A percentile compares a stretch with the other conserved stretches of the same genome.
phyloP scores from a whole-genome alignment of 1,284 basidiomycete genomes.

The Polyporus tsugae region DNA sequence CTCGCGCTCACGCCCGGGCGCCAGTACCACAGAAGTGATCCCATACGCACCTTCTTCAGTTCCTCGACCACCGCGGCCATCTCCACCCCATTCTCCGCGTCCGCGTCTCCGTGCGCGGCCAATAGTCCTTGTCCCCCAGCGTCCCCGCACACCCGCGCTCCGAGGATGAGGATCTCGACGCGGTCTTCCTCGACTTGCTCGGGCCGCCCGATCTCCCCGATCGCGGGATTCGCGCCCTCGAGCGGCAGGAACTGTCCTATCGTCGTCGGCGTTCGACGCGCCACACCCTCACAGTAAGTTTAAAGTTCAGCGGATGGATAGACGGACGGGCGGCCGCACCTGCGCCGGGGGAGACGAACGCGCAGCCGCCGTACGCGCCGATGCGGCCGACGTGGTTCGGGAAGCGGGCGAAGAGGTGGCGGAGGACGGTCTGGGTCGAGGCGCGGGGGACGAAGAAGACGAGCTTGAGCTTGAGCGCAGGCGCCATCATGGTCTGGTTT shows the following conservation, averaged over 20 bases:
- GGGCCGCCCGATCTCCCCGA: slow-evolving; percentile 50
- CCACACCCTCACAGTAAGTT: background rate
- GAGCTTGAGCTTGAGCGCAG: slow-evolving; percentile 35
- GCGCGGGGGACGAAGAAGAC: slow-evolving; percentile 47
- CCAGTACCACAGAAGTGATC: background rate
- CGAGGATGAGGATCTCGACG: slow-evolving; percentile 61
- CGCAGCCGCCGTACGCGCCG: slow-evolving; percentile 58
- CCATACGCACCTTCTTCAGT: slow-evolving; percentile 53
- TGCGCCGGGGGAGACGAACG: slow-evolving; percentile 60
- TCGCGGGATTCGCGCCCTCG: slow-evolving; percentile 52
- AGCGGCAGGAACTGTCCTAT: slow-evolving; percentile 58
- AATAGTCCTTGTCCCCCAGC: background rate
- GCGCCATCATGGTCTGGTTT: background rate
- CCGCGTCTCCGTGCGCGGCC: background rate
- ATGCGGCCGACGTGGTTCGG: slow-evolving; percentile 56
- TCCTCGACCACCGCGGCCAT: slow-evolving; percentile 52
- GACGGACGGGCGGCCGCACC: slow-evolving; percentile 44
- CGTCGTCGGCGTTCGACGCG: background rate
- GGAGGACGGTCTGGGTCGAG: slow-evolving; percentile 47
- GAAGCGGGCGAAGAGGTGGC: slow-evolving; percentile 53
- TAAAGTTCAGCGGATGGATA: background rate
- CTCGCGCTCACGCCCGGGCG: background rate
- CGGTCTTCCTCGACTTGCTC: slow-evolving; percentile 62
- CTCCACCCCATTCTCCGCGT: slow-evolving; percentile 38
- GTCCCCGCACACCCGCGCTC: slow-evolving; percentile 25